These are phyloP conservation scores for Pleoardoris graminearum DNA, from an alignment of 2,329 filamentous ascomycete species.

Conservation along the genomic window DNA sequence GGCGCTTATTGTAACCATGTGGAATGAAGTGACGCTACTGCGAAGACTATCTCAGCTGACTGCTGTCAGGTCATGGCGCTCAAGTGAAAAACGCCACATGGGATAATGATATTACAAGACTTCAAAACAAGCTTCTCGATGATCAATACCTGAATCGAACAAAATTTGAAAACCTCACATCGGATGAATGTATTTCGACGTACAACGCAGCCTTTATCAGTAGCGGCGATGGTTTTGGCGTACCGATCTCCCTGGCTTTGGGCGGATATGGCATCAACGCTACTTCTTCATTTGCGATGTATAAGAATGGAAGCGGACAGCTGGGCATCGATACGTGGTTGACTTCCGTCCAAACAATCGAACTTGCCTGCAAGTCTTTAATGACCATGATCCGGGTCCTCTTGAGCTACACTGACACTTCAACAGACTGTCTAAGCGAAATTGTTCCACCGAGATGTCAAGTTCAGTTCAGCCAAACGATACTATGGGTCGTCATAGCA, in stretches of 20 bases:
- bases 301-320: not conserved
- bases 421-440: constrained; percentile 16
- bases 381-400: too few species aligned
- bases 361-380: not conserved
- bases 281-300: not conserved
- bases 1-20: too few species aligned
- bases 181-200: constrained; percentile 4
- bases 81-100: not conserved
- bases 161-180: constrained; percentile 13
- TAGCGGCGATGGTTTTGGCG: constrained; percentile 9
- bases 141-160: constrained; percentile 9
- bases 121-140: constrained; percentile 5
- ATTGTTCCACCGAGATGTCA: constrained; percentile 12
- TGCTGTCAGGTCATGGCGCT: too few species aligned
- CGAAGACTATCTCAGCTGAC: too few species aligned
- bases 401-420: constrained; percentile 5
- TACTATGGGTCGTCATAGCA: constrained; percentile 12
- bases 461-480: constrained; percentile 16
- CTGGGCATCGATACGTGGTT: not conserved
- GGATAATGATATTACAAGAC: constrained; percentile 4
- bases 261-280: not conserved
- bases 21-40: too few species aligned
- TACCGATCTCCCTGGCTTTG: constrained; percentile 2
- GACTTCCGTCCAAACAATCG: not conserved
- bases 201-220: constrained; percentile 13